phyloP scores from a whole-genome alignment of 192 early-diverging fungal genomes.

The Pecoramyces ruminantium region DNA sequence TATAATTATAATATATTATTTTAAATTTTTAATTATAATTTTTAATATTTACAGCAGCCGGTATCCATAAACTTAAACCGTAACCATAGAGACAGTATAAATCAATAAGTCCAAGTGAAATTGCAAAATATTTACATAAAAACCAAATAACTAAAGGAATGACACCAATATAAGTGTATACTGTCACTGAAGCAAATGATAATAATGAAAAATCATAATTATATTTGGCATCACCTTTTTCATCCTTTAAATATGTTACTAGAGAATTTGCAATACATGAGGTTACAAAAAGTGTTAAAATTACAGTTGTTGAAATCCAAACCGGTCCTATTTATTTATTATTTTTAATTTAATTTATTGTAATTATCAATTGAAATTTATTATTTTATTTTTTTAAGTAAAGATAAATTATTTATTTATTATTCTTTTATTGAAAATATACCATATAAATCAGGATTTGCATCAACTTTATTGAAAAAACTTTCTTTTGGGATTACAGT shows the following conservation, averaged over 20 bases:
- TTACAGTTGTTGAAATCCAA: constrained; percentile 95
- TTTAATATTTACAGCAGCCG: constrained; percentile 47
- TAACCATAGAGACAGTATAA: constrained; percentile 81
- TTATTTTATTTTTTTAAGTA: not conserved
- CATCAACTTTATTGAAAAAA: constrained; percentile 61
- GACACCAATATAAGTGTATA: constrained; percentile 66
- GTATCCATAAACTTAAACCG: constrained; percentile 81
- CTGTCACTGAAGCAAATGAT: constrained; percentile 56
- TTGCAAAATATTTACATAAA: constrained; percentile 57
- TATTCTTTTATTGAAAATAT: constrained; percentile 5
- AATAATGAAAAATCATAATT: constrained; percentile 67
- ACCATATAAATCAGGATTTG: constrained; percentile 91
- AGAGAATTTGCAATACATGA: constrained; percentile 77
- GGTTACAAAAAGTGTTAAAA: constrained; percentile 88
- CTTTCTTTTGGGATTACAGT: constrained; percentile 53
- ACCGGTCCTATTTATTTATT: constrained; percentile 51
- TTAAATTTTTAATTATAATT: no score
- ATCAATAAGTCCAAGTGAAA: constrained; percentile 50
- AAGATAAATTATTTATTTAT: not conserved
- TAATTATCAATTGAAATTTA: no score
- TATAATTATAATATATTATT: no score
- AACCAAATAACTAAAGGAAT: constrained; percentile 61
- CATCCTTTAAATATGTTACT: constrained; percentile 36
- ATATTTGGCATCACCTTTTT: constrained; percentile 11
- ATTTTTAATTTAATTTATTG: no score